Evolutionary conservation across 305 asterid species (phyloP), one percentile per base, ranked within the genome.

Genomic region (Andrographis paniculata): DNA sequence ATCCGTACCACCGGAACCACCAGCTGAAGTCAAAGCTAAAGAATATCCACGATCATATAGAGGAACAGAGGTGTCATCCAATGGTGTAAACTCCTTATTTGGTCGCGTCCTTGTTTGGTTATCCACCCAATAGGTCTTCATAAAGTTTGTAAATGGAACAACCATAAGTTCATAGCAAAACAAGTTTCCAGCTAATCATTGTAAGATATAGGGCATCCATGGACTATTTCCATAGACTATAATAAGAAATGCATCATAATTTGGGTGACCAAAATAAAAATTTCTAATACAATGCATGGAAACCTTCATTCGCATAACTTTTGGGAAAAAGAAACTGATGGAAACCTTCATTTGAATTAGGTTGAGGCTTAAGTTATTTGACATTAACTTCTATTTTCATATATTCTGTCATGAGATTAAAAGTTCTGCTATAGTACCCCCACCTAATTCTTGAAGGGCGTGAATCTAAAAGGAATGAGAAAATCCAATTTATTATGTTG

Each of bases 31-130:
- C 84, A 83, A 71, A 60, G 89, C 99, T 65, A 72, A 76, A 49
- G 96, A 78, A 71, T 56, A 91, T 52, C 83, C 88, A 61, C 99
- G 96, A 62, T 91, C 95, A 66, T 91, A 91, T 38, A 78, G 75
- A 60, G 99, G 99, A 59, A 83, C 78, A 20, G 76, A 73, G 53
- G 67, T 68, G 62, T 69, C 80, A 71, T 89, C 98, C 78, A 80
- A 62, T 56, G 76, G 75, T 44, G 59, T 53, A 50, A 61, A 63
- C 50, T 79, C 91, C 65, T 67, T 77, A 56, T 54, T 67, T 45
- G 70, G 47, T 48, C 50, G 65, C 50, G 24, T 52, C 55, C 55
- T 65, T 45, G 61, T 55, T 61, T 73, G 79, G 56, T 70, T 56
- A 64, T 86, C 96, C 79, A 80, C 68, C 89, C 96, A 78, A 70